Base-by-base conservation (phyloP, 805 yeast species). In the Spencermartinsiella europaea region DNA sequence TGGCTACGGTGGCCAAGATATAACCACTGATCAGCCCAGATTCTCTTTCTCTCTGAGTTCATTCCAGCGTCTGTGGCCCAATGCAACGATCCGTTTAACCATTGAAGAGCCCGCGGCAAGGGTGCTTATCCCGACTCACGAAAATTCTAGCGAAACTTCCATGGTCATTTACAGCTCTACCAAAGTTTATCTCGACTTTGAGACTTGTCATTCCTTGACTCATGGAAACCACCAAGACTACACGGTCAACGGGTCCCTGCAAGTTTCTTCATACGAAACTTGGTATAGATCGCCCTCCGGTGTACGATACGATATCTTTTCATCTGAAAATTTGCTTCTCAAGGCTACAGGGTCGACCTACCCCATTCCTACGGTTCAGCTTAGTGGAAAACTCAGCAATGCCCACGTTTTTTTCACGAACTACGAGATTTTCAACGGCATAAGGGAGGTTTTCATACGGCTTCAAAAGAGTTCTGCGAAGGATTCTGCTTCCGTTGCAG, bases 91-190 rank as follows among this genome's bases (percentile, higher is more conserved):
- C 42, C 60, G 59, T 44, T 45, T 63, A 17, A 59, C 56, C 4
- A 52, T 63, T 20, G 66, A 63, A 38, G 66, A 63, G 47, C 67
- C 67, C 3, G 65, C 65, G 10, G 62, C 65, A 0, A 48, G 67
- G 12, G 48, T 60, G 3, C 56, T 63, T n/a, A 35, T 48, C 7
- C 41, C 54, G 5, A 37, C 46, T 16, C 27, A 48, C 21, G 38
- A 49, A 47, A 50, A 14, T 39, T 44, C 7, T 48, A 54, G 19
- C 46, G 63, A 25, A 25, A 25, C 31, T 25, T 25, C 31, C 22
- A 62, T 68, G 61, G 64, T 68, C 21, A 61, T 67, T 16, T 50
- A 63, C 4, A 54, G 62, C 2, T 60, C 68, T 27, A 55, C 64
- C 3, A 60, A 63, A 36, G 49, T 69, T 8, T 47, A 54, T 21